Conservation (phyloP, 2,329 filamentous ascomycete species). For the Beauveria sp. region DNA sequence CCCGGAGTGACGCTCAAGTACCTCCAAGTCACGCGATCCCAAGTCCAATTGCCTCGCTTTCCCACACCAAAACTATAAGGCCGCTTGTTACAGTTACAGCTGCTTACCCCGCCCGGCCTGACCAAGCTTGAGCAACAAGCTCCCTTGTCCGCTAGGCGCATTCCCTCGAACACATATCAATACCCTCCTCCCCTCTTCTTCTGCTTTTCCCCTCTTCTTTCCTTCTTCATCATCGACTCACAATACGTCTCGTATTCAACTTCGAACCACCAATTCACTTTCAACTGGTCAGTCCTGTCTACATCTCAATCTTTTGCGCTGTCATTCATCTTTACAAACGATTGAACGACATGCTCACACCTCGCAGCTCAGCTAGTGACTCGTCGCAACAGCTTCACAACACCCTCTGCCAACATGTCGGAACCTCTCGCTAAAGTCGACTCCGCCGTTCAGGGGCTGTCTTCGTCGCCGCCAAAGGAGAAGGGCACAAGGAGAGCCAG, state of each 20-base stretch:
- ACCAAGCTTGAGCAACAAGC: slow-evolving; percentile 8
- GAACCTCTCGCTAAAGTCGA: slow-evolving; percentile 77
- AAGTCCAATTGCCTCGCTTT: neutral
- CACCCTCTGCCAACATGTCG: slow-evolving; percentile 25
- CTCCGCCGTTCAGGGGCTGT: slow-evolving; percentile 77
- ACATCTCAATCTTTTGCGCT: neutral
- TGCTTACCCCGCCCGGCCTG: slow-evolving; percentile 8
- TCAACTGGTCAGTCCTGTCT: slow-evolving; percentile 1
- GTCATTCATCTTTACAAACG: too few species aligned
- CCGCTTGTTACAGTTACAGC: neutral
- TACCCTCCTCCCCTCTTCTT: slow-evolving; percentile 21
- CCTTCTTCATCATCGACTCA: slow-evolving; percentile 21
- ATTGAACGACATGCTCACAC: neutral
- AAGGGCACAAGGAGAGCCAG: slow-evolving; percentile 62
- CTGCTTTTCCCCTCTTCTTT: slow-evolving; percentile 17
- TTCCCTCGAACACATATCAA: slow-evolving; percentile 24
- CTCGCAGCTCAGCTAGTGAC: slow-evolving; percentile 1
- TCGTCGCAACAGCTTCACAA: slow-evolving; percentile 11
- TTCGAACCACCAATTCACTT: slow-evolving; percentile 5
- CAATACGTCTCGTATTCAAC: slow-evolving; percentile 14
- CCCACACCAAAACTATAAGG: neutral
- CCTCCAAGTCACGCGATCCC: slow-evolving; percentile 11
- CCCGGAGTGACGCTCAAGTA: slow-evolving; percentile 3
- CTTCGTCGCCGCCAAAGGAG: slow-evolving; percentile 58
- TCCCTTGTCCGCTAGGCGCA: slow-evolving; percentile 14